Conservation (phyloP, 1,139 yeast species). For the Saccharomycopsis phalli region DNA sequence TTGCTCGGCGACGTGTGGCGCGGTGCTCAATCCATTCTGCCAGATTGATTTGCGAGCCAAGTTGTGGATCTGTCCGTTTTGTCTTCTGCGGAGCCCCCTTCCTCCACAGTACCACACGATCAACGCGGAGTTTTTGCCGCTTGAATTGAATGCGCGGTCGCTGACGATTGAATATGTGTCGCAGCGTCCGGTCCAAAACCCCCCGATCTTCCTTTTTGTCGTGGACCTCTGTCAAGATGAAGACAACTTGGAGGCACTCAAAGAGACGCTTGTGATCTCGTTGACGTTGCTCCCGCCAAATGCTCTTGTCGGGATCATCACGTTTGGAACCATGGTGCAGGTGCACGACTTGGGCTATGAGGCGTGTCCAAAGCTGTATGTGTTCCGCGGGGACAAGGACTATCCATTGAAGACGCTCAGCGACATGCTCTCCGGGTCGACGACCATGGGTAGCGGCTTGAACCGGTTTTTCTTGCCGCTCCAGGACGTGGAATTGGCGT, state of each 20-base stretch:
- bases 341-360: slow-evolving; percentile 86
- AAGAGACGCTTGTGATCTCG: slow-evolving; percentile 76
- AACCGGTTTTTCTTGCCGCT: slow-evolving; percentile 79
- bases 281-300: slow-evolving; percentile 70
- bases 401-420: slow-evolving; percentile 67
- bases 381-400: slow-evolving; percentile 90
- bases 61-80: slow-evolving; percentile 86
- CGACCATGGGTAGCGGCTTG: slow-evolving; percentile 38
- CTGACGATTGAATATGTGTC: slow-evolving; percentile 92
- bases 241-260: slow-evolving; percentile 82
- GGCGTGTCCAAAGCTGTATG: slow-evolving; percentile 69
- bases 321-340: slow-evolving; percentile 92
- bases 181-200: slow-evolving; percentile 78
- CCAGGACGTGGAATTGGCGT: slow-evolving; percentile 78
- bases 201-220: slow-evolving; percentile 89
- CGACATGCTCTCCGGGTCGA: slow-evolving; percentile 47
- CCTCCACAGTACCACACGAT: slow-evolving; percentile 87
- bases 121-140: slow-evolving; percentile 74
- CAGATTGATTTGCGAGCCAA: slow-evolving; percentile 74
- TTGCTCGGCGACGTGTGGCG: slow-evolving; percentile 79
- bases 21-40: slow-evolving; percentile 82
- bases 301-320: slow-evolving; percentile 83
- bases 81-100: slow-evolving; percentile 74
- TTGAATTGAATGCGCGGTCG: slow-evolving; percentile 68
- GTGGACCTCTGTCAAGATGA: slow-evolving; percentile 93